Base-by-base conservation (phyloP, 2,329 filamentous ascomycete genomes). In the Claviceps pazoutovae region DNA sequence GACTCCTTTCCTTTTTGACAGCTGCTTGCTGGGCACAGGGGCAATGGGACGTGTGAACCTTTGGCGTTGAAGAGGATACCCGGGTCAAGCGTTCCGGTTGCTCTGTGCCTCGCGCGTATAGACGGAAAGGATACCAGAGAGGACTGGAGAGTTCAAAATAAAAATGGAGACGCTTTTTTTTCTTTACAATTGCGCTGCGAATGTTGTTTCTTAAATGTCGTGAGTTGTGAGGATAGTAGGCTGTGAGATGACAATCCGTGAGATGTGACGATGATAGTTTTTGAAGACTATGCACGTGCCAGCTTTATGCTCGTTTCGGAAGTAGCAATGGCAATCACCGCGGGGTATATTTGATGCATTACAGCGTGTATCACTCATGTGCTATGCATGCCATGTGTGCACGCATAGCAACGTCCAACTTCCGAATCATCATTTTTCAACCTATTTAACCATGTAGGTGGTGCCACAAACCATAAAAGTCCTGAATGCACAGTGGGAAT, bases 61-160 rank as follows among this genome's bases (percentile, higher is more conserved):
- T 23, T n/a, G n/a, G 44, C 37, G 36, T 46, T 37, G 41, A 8
- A 14, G 44, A 30, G 43, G 34, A 50, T 46, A 7, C 26, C 44
- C 47, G 48, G n/a, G 47, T 50, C 38, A 19, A 47, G 34, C 13
- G 26, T 52, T 39, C 23, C 36, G 45, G 36, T 41, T 50, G 46
- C 49, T 54, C 53, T 55, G 51, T 57, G 52, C 54, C 58, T 54
- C 50, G 48, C 56, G 56, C 56, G 54, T 51, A 49, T 59, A 58
- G 55, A 48, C 21, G 57, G 38, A 37, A 47, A 57, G 57, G 59
- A 64, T 56, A 64, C 64, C 64, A 66, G 62, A 60, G 65, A 59
- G 65, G 64, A 70, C 66, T 69, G 65, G 67, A 66, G 69, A 62
- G 68, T 26, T 65, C 62, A 60, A 61, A 49, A 50, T 48, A 66